Evolutionary conservation across 1,284 basidiomycete genomes (phyloP).

Genomic region (Fomitiporia mediterranea): DNA sequence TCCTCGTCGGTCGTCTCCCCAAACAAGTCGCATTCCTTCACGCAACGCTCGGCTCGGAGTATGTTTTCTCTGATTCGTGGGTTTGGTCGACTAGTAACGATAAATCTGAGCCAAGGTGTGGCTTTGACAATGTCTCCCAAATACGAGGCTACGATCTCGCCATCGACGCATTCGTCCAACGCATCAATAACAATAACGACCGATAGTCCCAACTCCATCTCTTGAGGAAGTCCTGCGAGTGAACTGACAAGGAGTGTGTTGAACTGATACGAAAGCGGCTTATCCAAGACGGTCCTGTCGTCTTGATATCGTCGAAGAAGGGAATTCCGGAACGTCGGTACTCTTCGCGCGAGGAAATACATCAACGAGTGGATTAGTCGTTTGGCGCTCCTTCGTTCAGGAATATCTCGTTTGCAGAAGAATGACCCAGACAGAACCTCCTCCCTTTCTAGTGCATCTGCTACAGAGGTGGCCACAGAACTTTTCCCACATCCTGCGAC

Average conservation of each 20-base stretch:
- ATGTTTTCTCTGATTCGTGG: background rate
- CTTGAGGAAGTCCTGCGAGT: background rate
- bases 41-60: background rate
- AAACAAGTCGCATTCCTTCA: background rate
- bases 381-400: background rate
- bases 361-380: background rate
- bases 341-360: background rate
- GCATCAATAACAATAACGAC: conserved; percentile 14
- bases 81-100: background rate
- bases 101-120: background rate
- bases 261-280: background rate
- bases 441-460: too few relatives aligned
- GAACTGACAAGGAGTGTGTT: background rate
- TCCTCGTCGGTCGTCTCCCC: background rate
- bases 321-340: too few relatives aligned
- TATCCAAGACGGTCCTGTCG: background rate
- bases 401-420: too few relatives aligned
- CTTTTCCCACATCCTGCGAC: background rate
- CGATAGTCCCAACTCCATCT: background rate
- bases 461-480: too few relatives aligned
- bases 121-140: background rate
- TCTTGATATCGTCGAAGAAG: background rate
- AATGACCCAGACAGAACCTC: too few relatives aligned
- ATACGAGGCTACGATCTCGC: background rate
- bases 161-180: conserved; percentile 11